Percentiles rank a stretch among this genome's conserved stretches.
phyloP scores from a whole-genome alignment of 768 basidiomycete species.

The Rhodocollybia butyracea region DNA sequence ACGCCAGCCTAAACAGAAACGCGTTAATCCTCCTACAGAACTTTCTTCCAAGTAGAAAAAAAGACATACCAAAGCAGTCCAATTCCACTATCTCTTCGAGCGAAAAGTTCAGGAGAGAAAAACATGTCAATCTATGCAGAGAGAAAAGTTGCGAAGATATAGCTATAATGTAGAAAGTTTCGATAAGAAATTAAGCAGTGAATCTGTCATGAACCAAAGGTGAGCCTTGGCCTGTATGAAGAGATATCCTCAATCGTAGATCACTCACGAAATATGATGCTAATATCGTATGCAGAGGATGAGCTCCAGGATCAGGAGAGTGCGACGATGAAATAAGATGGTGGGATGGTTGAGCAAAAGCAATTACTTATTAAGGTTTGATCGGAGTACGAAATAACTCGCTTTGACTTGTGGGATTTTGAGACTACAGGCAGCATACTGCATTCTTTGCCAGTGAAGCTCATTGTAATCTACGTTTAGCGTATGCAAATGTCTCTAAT shows the following conservation, averaged over 20 bases:
- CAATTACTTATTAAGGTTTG: neutral
- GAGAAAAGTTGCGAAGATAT: neutral
- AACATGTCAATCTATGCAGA: slow-evolving; percentile 54
- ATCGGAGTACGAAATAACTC: neutral
- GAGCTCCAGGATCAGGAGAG: neutral
- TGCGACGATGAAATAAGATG: neutral
- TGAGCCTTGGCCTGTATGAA: too few relatives aligned
- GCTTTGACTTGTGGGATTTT: too few relatives aligned
- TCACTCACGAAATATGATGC: neutral
- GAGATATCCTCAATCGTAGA: too few relatives aligned
- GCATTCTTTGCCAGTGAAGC: too few relatives aligned
- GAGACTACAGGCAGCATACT: too few relatives aligned
- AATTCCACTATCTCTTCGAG: slow-evolving; percentile 82
- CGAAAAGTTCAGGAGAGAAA: slow-evolving; percentile 78
- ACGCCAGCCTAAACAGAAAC: slow-evolving; percentile 66
- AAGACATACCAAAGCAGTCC: slow-evolving; percentile 74
- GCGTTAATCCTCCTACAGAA: neutral
- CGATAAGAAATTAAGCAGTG: neutral
- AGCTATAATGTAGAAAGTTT: neutral
- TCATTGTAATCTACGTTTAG: too few relatives aligned
- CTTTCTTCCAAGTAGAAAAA: neutral
- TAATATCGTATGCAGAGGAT: neutral
- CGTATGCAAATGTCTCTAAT: too few relatives aligned
- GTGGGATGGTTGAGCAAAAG: neutral
- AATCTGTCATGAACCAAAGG: too few relatives aligned